A percentile compares a stretch with the other conserved stretches of the same genome.
These are phyloP conservation scores for barley (Hordeum vulgare) DNA, from an alignment of 176 grass and related monocot species.

Conservation along the genomic window MorexV3_pseudomolecules_assembly NC_058519.1:179175705-179176204, in stretches of 20 bases:
- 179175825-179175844: not conserved
- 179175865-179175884: not conserved
- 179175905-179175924: not conserved
- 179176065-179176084: not conserved
- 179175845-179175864: not conserved
- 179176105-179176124: not conserved
- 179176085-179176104: not conserved
- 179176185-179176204: conserved; percentile 61
- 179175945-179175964: not conserved
- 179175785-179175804: not conserved
- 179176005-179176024: conserved; percentile 10
- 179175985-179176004: conserved; percentile 9
- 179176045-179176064: conserved; percentile 54
- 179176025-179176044: conserved; percentile 46
- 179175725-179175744: not conserved
- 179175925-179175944: not conserved
- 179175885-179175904: not conserved
- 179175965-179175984: not conserved
- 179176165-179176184: conserved; percentile 67
- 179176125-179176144: conserved; percentile 25
- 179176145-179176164: conserved; percentile 74
- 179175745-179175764: not conserved
- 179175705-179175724: too few species aligned
- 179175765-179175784: not conserved
- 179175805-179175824: not conserved